Conservation (phyloP, 2,329 filamentous ascomycete species). For the Penicillium concentricum region DNA sequence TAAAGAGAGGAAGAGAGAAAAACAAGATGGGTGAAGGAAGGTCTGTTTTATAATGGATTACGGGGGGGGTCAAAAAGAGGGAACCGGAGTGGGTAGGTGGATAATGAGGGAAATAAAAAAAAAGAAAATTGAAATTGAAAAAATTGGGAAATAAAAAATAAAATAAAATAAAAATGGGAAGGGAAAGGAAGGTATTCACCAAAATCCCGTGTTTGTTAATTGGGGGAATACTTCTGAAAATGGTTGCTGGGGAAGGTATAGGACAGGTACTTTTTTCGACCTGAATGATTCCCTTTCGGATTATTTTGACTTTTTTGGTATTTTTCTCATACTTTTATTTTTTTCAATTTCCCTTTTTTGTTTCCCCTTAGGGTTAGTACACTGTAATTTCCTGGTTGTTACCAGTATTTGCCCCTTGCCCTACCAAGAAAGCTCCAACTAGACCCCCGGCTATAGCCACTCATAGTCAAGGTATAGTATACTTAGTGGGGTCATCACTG, state of each 20-base stretch:
- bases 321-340: slow-evolving; percentile 1
- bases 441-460: slow-evolving; percentile 5
- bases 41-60: slow-evolving; percentile 36
- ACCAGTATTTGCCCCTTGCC: slow-evolving; percentile 15
- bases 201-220: slow-evolving; percentile 17
- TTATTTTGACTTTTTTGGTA: slow-evolving; percentile 4
- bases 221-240: slow-evolving; percentile 12
- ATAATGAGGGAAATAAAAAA: slow-evolving; percentile 18
- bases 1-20: slow-evolving; percentile 20
- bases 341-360: background rate
- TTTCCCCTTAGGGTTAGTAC: background rate
- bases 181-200: slow-evolving; percentile 6
- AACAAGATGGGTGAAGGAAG: slow-evolving; percentile 27
- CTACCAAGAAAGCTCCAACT: slow-evolving; percentile 8
- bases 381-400: background rate
- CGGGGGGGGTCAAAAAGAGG: slow-evolving; percentile 23
- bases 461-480: background rate
- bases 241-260: slow-evolving; percentile 20
- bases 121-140: slow-evolving; percentile 2
- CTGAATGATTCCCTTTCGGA: background rate
- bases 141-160: slow-evolving; percentile 7
- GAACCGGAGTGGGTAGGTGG: slow-evolving; percentile 25
- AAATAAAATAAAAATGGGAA: slow-evolving; percentile 1
- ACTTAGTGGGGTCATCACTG: background rate
- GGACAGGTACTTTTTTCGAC: slow-evolving; percentile 5